Conservation (phyloP, 306 rosid species). For the Aeschynomene evenia region DNA sequence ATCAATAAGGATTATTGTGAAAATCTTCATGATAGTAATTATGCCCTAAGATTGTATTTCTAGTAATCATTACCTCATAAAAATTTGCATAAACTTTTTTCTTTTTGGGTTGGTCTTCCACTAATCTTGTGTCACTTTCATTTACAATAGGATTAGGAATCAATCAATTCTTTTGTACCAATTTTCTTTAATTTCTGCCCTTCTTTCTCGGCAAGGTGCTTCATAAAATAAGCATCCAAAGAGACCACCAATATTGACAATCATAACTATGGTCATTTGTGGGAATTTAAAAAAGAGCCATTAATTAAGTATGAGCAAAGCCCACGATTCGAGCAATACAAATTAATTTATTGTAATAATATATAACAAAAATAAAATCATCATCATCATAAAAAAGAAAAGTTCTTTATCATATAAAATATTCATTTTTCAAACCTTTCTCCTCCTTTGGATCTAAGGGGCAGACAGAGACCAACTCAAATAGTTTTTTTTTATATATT, state of each 20-base stretch:
- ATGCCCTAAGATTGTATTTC: not conserved
- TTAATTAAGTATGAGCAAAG: not conserved
- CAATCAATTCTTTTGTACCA: conserved; percentile 17
- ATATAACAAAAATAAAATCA: not conserved
- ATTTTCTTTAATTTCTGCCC: conserved; percentile 16
- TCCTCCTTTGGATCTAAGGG: conserved; percentile 5
- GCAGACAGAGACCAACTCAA: conserved; percentile 29
- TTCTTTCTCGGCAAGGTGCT: conserved; percentile 20
- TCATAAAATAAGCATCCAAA: conserved; percentile 30
- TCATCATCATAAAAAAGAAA: not conserved
- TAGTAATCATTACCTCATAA: conserved; percentile 15
- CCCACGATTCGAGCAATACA: conserved; percentile 13
- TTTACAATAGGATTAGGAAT: conserved; percentile 29
- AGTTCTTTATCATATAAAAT: not conserved
- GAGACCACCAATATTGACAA: conserved; percentile 11
- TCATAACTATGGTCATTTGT: conserved; percentile 11
- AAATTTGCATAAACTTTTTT: not conserved
- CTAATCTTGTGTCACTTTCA: conserved; percentile 15
- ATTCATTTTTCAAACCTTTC: conserved; percentile 19
- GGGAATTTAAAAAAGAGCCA: not conserved
- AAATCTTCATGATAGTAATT: not conserved
- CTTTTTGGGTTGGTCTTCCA: not conserved
- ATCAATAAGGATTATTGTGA: not conserved
- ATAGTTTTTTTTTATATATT: conserved; percentile 23
- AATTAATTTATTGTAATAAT: not conserved